phyloP scores from a whole-genome alignment of 73 alveolate species.

The Paramecium biaurelia region DNA sequence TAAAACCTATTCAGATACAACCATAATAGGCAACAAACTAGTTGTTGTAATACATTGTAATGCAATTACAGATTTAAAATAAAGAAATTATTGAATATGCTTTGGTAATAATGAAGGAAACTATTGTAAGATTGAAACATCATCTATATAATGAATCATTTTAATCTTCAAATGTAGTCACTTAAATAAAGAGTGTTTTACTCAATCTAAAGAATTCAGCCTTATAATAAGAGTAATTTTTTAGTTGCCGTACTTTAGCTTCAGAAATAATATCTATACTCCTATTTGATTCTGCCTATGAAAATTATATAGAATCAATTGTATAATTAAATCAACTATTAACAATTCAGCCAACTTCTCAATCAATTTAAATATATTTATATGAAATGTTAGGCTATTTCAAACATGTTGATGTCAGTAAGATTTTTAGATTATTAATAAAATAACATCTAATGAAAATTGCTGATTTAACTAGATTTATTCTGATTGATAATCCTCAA shows the following conservation, averaged over 20 bases:
- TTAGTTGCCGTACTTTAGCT: not conserved
- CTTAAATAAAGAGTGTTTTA: not conserved
- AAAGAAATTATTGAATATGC: conserved; percentile 36
- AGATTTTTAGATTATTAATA: conserved; percentile 28
- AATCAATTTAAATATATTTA: not conserved
- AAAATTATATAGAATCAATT: conserved; percentile 13
- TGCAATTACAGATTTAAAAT: not conserved
- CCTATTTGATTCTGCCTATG: conserved; percentile 14
- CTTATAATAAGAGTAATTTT: not conserved
- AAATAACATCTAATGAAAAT: not conserved
- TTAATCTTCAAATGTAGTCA: not conserved
- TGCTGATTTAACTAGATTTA: not conserved
- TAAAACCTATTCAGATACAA: not conserved
- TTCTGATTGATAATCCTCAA: not conserved
- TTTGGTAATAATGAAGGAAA: not conserved
- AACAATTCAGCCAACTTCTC: not conserved
- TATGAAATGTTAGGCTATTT: conserved; percentile 44
- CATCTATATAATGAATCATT: not conserved
- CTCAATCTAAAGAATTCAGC: conserved; percentile 21
- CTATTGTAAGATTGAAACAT: conserved; percentile 23
- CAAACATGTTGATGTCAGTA: conserved; percentile 41
- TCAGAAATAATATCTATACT: conserved; percentile 34
- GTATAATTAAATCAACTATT: not conserved
- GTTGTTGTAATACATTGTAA: not conserved
- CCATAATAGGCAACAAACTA: not conserved